phyloP scores from a whole-genome alignment of 2,329 filamentous ascomycete genomes.

The Sporothrix globosa region DNA sequence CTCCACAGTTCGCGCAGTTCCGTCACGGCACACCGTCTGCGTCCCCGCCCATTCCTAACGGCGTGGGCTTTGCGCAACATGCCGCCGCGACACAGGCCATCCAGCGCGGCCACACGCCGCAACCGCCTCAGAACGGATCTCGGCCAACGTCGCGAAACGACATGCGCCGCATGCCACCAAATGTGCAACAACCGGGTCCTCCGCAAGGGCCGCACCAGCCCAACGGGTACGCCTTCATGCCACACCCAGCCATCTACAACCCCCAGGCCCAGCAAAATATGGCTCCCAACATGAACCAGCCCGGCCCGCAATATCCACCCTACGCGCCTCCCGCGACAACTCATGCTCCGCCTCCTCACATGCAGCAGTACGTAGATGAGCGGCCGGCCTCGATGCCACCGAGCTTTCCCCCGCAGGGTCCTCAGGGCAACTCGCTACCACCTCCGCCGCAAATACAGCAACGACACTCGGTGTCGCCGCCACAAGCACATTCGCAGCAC shows the following conservation, averaged over 20 bases:
- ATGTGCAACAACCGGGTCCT: conserved; percentile 64
- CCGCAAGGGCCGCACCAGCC: conserved; percentile 41
- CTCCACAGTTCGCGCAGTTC: conserved; percentile 73
- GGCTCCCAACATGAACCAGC: conserved; percentile 46
- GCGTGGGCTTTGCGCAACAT: conserved; percentile 66
- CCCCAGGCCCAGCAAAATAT: conserved; percentile 55
- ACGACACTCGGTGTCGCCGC: conserved; percentile 62
- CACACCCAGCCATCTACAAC: conserved; percentile 84
- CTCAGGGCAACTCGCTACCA: conserved; percentile 44
- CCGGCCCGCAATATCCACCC: conserved; percentile 45
- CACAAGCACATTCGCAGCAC: conserved; percentile 59
- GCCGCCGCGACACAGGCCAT: conserved; percentile 45
- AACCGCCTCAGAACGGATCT: conserved; percentile 75
- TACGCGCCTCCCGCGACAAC: conserved; percentile 43
- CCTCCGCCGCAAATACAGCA: conserved; percentile 51
- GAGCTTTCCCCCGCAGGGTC: conserved; percentile 62
- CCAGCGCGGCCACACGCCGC: conserved; percentile 77
- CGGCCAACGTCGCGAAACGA: conserved; percentile 80
- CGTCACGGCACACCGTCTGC: conserved; percentile 81
- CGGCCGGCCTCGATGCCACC: conserved; percentile 73
- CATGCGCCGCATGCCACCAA: conserved; percentile 73
- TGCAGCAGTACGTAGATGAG: conserved; percentile 75
- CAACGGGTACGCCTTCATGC: conserved; percentile 81
- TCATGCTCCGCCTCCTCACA: conserved; percentile 47
- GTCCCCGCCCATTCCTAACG: conserved; percentile 84